These are phyloP conservation scores for Entonaema liquescens DNA, from an alignment of 495 filamentous ascomycete species.

Conservation along the genomic window DNA sequence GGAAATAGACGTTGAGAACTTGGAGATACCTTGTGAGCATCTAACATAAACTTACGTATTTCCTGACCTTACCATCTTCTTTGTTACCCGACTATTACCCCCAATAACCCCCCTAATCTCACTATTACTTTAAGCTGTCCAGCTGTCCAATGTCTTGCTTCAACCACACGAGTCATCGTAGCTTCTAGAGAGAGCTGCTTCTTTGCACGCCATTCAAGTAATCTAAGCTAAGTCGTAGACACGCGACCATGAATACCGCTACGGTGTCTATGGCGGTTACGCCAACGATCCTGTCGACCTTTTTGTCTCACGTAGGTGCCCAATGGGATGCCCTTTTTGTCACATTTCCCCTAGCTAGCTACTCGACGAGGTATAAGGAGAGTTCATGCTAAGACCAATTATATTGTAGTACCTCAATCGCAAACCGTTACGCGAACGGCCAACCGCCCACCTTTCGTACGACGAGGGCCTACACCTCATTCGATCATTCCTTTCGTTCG, in stretches of 20 bases:
- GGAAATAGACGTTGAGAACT: background rate
- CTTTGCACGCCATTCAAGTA: background rate
- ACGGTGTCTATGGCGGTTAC: conserved; percentile 77
- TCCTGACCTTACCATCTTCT: background rate
- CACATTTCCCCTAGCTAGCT: background rate
- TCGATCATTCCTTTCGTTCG: conserved; percentile 81
- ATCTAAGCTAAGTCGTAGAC: background rate
- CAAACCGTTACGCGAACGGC: conserved; percentile 75
- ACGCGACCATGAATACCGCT: conserved; percentile 69
- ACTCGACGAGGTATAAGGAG: conserved; percentile 37
- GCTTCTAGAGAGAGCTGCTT: conserved; percentile 28
- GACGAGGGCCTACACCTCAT: conserved; percentile 92
- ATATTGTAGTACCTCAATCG: conserved; percentile 77
- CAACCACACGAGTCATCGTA: conserved; percentile 1
- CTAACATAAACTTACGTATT: background rate
- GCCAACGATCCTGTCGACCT: conserved; percentile 79
- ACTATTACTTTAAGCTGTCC: background rate
- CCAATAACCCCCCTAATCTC: background rate
- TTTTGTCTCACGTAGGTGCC: conserved; percentile 75
- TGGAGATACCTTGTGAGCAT: background rate
- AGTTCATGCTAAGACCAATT: conserved; percentile 31
- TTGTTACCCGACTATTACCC: conserved; percentile 7
- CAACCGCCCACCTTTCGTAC: conserved; percentile 88
- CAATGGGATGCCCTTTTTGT: background rate
- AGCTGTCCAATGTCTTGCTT: conserved; percentile 25